phyloP scores from a whole-genome alignment of 2,329 filamentous ascomycete species.

The Penicillium sp. region DNA sequence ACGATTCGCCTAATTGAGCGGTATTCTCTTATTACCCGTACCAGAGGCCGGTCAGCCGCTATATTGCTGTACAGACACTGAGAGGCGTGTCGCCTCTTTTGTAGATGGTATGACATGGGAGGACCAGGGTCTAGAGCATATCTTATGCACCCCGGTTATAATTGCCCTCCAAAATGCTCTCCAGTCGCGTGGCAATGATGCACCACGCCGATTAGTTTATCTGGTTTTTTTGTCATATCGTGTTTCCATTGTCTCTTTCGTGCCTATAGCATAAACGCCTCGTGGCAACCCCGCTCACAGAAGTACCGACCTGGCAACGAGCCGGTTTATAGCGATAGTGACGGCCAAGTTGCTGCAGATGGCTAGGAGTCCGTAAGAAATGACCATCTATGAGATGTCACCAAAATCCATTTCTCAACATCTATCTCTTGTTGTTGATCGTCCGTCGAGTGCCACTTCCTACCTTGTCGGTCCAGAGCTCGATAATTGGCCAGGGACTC shows the following conservation, averaged over 20 bases:
- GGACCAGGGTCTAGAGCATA: neutral
- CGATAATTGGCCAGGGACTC: too few relatives aligned
- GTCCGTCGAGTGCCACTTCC: too few relatives aligned
- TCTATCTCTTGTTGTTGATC: too few relatives aligned
- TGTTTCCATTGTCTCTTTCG: neutral
- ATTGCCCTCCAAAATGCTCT: neutral
- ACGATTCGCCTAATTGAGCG: neutral
- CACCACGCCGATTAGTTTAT: neutral
- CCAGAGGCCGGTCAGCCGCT: neutral
- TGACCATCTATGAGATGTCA: too few relatives aligned
- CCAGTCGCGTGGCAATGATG: neutral
- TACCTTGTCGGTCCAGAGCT: too few relatives aligned
- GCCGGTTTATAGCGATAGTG: neutral
- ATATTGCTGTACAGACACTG: neutral
- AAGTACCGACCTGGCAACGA: neutral
- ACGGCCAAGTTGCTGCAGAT: too few relatives aligned
- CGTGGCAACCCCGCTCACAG: neutral
- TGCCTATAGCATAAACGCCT: neutral
- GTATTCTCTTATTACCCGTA: neutral
- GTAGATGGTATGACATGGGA: neutral
- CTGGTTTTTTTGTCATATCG: neutral
- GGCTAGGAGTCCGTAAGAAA: too few relatives aligned
- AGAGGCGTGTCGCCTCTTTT: neutral
- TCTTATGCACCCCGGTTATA: neutral
- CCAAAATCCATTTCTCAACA: too few relatives aligned